Evolutionary conservation across 768 basidiomycete species (phyloP).

Genomic region (Lactarius sp.): DNA sequence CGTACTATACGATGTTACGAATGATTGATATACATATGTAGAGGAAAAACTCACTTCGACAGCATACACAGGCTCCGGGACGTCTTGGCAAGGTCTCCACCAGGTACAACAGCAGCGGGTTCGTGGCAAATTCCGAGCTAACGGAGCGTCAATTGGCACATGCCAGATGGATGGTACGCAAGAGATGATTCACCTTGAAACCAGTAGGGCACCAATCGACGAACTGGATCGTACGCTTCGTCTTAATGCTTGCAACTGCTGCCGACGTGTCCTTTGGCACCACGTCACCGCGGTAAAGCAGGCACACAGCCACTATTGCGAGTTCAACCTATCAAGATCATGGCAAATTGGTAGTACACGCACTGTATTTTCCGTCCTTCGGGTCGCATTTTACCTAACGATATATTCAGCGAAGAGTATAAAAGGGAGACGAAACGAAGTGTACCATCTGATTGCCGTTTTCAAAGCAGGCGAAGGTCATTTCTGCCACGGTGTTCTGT

Average conservation of each 20-base stretch:
- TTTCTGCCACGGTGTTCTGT: constrained; percentile 95
- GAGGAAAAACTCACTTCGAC: constrained; percentile 57
- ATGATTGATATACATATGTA: not conserved
- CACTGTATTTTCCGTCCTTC: constrained; percentile 97
- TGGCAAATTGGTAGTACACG: constrained; percentile 30
- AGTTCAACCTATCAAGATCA: not conserved
- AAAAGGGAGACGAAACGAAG: not conserved
- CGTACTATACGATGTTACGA: constrained; percentile 46
- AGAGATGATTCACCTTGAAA: constrained; percentile 58
- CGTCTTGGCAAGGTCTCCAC: constrained; percentile 92
- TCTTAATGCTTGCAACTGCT: constrained; percentile 92
- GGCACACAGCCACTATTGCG: constrained; percentile 75
- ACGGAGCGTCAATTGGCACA: constrained; percentile 31
- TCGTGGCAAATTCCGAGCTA: constrained; percentile 97
- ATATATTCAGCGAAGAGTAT: not conserved
- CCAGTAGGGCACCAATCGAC: constrained; percentile 99
- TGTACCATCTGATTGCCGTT: constrained; percentile 87
- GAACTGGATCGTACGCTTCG: constrained; percentile 96
- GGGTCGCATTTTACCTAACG: constrained; percentile 78
- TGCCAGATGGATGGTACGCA: not conserved
- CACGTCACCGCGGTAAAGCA: constrained; percentile 94
- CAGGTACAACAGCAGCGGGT: constrained; percentile 85
- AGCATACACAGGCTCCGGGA: constrained; percentile 96
- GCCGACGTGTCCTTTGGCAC: constrained; percentile 94
- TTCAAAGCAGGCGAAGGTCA: constrained; percentile 99